phyloP scores from a whole-genome alignment of 345 rosid species.

The Citrus trifoliata region DNA sequence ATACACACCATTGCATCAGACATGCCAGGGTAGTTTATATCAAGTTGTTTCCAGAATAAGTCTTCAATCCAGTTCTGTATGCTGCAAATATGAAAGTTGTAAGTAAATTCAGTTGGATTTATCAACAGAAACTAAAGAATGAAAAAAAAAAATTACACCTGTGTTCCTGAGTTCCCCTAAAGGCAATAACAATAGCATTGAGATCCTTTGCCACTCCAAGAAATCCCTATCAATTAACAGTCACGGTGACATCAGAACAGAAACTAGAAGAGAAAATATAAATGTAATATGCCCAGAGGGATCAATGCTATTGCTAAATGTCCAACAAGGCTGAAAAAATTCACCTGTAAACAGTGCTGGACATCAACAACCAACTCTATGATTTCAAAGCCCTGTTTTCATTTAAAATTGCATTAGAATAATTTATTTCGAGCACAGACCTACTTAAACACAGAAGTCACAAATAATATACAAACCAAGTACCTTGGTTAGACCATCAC shows the following conservation, averaged over 20 bases:
- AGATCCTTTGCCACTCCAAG: conserved; percentile 70
- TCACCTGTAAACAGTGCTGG: conserved; percentile 83
- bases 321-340: neutral
- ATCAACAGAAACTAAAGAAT: conserved; percentile 1
- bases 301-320: neutral
- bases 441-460: neutral
- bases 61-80: conserved; percentile 94
- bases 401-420: conserved; percentile 11
- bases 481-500: conserved; percentile 77
- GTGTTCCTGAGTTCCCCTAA: conserved; percentile 73
- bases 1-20: conserved; percentile 84
- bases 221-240: conserved; percentile 43
- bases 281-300: neutral
- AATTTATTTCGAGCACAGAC: neutral
- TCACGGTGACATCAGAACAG: conserved; percentile 10
- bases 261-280: neutral
- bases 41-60: conserved; percentile 92
- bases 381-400: conserved; percentile 76
- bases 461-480: neutral
- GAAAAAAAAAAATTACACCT: conserved; percentile 30
- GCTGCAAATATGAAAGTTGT: conserved; percentile 37
- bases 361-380: conserved; percentile 78
- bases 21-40: conserved; percentile 89
- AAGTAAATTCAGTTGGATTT: neutral
- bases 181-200: conserved; percentile 62